phyloP scores from a whole-genome alignment of 805 yeast genomes.

The Ogataea ramenticola region DNA sequence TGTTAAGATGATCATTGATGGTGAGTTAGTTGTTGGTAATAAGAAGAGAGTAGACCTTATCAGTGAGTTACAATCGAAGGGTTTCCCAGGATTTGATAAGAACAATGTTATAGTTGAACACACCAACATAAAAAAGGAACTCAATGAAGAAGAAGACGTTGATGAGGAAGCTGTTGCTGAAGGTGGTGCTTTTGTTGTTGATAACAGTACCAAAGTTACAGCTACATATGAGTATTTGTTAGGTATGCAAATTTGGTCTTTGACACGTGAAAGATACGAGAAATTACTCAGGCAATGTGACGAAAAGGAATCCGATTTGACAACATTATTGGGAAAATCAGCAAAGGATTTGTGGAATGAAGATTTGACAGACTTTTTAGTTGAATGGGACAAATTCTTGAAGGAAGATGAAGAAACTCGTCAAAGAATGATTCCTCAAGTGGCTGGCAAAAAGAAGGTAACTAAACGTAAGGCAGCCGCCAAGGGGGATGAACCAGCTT shows the following conservation, averaged over 20 bases:
- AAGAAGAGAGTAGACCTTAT: conserved; percentile 61
- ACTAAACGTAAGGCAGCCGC: conserved; percentile 19
- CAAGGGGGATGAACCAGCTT: conserved; percentile 11
- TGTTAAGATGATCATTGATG: conserved; percentile 82
- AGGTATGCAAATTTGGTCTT: conserved; percentile 91
- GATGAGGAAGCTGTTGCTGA: conserved; percentile 29
- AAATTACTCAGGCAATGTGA: conserved; percentile 66
- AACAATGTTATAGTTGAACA: conserved; percentile 56
- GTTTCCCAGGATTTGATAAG: conserved; percentile 73
- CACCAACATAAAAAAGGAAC: conserved; percentile 27
- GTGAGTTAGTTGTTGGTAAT: conserved; percentile 63
- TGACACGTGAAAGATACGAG: conserved; percentile 85
- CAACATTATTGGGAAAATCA: conserved; percentile 51
- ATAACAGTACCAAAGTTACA: conserved; percentile 38
- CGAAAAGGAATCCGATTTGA: conserved; percentile 65
- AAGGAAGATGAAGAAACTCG: conserved; percentile 57
- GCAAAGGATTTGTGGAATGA: conserved; percentile 86
- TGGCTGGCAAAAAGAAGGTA: conserved; percentile 34
- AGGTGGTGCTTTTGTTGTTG: conserved; percentile 37
- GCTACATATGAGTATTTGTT: conserved; percentile 79
- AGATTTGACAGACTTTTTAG: conserved; percentile 72
- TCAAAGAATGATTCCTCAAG: conserved; percentile 37
- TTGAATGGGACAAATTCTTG: conserved; percentile 61
- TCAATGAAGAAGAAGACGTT: conserved; percentile 34
- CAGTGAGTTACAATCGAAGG: conserved; percentile 49